Evolutionary conservation across 1,139 yeast species (phyloP), one percentile per base, ranked within the genome.

Genomic region (Hyphopichia buzzinii): DNA sequence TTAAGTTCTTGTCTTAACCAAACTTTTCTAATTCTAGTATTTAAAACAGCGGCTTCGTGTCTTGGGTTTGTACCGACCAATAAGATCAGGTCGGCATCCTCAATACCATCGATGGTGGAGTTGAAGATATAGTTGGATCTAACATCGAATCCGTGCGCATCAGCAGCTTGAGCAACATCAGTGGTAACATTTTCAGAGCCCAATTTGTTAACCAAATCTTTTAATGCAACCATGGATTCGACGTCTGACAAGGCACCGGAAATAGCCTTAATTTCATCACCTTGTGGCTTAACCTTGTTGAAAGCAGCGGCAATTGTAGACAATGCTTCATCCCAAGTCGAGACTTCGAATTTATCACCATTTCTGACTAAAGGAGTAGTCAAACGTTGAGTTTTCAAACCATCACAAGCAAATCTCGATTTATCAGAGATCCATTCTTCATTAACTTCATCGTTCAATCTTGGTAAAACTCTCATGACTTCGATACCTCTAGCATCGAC

Each of bases 351-450:
- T 41, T 68, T 65, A 60, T 79, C 81, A 49, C 88, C 90, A 44
- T 71, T 74, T 66, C 83, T 82, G 52, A 87, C 71, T 56, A 87
- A 74, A 23, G 96, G 96, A 41, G 81, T 78, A 30, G 95, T 86
- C 53, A 87, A 74, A 58, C 96, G 79, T 71, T 87, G 96, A 41
- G 89, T 84, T 65, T 82, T 84, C 55, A 87, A 77, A 33, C 94
- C 96, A 58, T 87, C 96, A 52, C 81, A 81, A 31, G 95, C 90
- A 54, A 83, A 87, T 56, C 96, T 76, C 21, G 95, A 74, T 67
- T 87, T 86, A 68, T 87, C 96, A 36, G 88, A 79, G 54, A 87
- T 84, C 96, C 96, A 87, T 64, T 87, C 96, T 66, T 87, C 95
- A 58, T 87, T 87, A 52, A 87, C 74, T 46, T 85, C 94, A 54